phyloP scores from a whole-genome alignment of 78 protist genomes.

The Dictyostelium brefeldianum region DNA sequence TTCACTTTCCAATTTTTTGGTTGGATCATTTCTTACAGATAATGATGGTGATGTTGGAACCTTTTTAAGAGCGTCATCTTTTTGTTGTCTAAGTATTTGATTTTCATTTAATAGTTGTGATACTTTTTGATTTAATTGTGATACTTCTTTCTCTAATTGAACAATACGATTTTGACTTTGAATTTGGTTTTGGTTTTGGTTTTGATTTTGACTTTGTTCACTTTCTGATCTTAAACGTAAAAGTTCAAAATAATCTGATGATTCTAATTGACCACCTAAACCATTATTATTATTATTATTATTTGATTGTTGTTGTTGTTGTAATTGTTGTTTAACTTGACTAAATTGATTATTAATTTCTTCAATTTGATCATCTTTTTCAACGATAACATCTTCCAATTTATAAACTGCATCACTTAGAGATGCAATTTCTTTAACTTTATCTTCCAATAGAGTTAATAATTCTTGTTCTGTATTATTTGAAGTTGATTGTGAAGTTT shows the following conservation, averaged over 20 bases:
- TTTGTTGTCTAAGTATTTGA: background rate
- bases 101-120: slow-evolving; percentile 28
- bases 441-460: slow-evolving; percentile 9
- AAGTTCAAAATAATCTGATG: slow-evolving; percentile 55
- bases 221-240: slow-evolving; percentile 54
- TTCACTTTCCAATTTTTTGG: slow-evolving; percentile 47
- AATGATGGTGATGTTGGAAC: background rate
- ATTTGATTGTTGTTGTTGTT: background rate
- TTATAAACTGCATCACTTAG: slow-evolving; percentile 25
- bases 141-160: background rate
- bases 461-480: background rate
- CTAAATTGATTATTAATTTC: background rate
- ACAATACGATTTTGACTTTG: background rate
- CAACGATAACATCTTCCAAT: slow-evolving; percentile 47
- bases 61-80: slow-evolving; percentile 40
- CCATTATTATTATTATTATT: slow-evolving; percentile 18
- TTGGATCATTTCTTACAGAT: slow-evolving; percentile 10
- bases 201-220: slow-evolving; percentile 11
- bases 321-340: slow-evolving; percentile 7
- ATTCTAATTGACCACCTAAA: background rate
- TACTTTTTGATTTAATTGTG: slow-evolving; percentile 16
- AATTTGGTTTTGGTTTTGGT: too few relatives aligned
- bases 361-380: slow-evolving; percentile 63
- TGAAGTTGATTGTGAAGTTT: slow-evolving; percentile 9
- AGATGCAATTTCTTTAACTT: slow-evolving; percentile 17